Evolutionary conservation across 1,284 basidiomycete genomes (phyloP), one percentile per base, ranked within the genome.

Genomic region (Papiliotrema terrestris): DNA sequence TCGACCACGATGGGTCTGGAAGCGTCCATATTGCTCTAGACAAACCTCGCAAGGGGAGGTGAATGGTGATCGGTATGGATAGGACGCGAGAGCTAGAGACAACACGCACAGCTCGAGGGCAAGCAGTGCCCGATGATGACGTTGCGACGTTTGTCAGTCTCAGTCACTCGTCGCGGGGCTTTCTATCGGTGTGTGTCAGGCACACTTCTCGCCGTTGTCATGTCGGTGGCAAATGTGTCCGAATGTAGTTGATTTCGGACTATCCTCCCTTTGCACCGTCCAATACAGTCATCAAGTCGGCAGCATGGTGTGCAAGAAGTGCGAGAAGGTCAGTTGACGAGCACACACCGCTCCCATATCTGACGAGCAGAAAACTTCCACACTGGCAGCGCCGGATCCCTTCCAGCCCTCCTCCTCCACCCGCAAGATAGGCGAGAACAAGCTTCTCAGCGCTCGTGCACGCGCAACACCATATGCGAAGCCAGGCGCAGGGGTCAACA

Each of bases 1-100:
- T 98, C 94, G 51, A 98, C 91, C 54, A 98, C 93, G 61, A 98
- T 80, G 46, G 94, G 95, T 54, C 50, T 51, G 41, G 57, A 56
- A 17, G 49, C 45, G 47, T 54, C 63, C 57, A 62, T 66, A 39
- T 42, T 65, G 54, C 8, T 35, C 15, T 23, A n/a, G 23, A 11
- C 29, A 6, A 36, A 17, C 25, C 8, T 49, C 37, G 55, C n/a
- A 13, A 11, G 32, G 5, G 35, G 9, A 23, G 20, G 25, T 51
- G 14, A 19, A 11, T 25, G 3, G 46, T 9, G 48, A 36, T 38
- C 20, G 8, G 43, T n/a, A 15, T 41, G 20, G 47, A 26, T n/a
- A 25, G 3, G 15, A 19, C 4, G 32, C 13, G 22, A 38, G 42
- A 17, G 22, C 15, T n/a, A 11, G 17, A 8, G 29, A 32, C 29